Evolutionary conservation across 768 basidiomycete genomes (phyloP).

Genomic region (Paxillus rubicundulus): DNA sequence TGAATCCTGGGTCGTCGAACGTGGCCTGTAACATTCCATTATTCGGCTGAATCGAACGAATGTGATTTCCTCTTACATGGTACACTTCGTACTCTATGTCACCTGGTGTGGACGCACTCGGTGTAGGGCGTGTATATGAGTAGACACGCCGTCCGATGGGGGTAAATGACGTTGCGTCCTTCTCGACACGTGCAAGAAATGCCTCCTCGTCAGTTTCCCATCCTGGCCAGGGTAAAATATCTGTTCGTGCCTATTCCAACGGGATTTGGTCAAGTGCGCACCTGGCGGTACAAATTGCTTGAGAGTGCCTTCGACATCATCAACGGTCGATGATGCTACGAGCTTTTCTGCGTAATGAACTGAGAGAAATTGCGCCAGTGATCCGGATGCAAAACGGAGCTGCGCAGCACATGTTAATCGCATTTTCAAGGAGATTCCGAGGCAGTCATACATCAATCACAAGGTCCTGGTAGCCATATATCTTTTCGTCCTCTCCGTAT

Average conservation of each 20-base stretch:
- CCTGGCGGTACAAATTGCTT: constrained; percentile 76
- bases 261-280: constrained; percentile 21
- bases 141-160: constrained; percentile 76
- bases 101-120: constrained; percentile 45
- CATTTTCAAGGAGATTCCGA: constrained; percentile 51
- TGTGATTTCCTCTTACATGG: constrained; percentile 56
- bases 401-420: constrained; percentile 26
- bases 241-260: not conserved
- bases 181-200: constrained; percentile 70
- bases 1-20: constrained; percentile 84
- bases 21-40: constrained; percentile 52
- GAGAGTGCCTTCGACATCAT: constrained; percentile 82
- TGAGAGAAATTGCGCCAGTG: constrained; percentile 71
- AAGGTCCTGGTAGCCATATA: constrained; percentile 90
- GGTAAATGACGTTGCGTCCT: constrained; percentile 73
- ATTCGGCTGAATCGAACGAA: not conserved
- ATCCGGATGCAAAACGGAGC: constrained; percentile 87
- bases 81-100: constrained; percentile 84
- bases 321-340: constrained; percentile 63
- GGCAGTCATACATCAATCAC: constrained; percentile 75
- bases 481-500: constrained; percentile 93
- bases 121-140: constrained; percentile 66
- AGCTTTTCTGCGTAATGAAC: constrained; percentile 69
- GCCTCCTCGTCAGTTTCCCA: constrained; percentile 65
- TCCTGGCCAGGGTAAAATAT: constrained; percentile 37